Conservation (phyloP, 2,329 filamentous ascomycete genomes). For the Botrytis medusae region DNA sequence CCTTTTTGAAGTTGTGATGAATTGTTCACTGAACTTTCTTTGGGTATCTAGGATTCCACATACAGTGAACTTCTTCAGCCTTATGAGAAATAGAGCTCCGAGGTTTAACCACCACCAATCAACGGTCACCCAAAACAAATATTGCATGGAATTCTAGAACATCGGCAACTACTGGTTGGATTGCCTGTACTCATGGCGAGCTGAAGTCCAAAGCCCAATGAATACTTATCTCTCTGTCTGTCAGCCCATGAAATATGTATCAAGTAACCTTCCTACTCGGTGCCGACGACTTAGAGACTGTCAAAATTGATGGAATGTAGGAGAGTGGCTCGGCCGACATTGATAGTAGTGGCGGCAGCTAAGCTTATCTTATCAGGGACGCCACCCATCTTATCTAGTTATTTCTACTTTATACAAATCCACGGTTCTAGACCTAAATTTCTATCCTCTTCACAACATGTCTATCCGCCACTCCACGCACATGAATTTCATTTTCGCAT, state of each 20-base stretch:
- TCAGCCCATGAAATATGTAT: not conserved
- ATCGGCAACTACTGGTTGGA: not conserved
- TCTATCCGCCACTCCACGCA: not conserved
- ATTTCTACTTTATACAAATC: not conserved
- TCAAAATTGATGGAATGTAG: not conserved
- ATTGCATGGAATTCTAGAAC: not conserved
- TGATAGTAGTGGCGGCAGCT: not conserved
- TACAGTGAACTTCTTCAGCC: slow-evolving; percentile 1
- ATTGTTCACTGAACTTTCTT: not conserved
- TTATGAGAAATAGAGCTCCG: not conserved
- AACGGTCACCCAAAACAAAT: not conserved
- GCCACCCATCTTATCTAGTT: not conserved
- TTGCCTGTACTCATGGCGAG: not conserved
- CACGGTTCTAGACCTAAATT: not conserved
- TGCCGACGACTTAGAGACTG: not conserved
- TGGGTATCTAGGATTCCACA: not conserved
- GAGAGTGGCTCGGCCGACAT: not conserved
- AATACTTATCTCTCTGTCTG: not conserved
- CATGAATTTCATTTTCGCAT: not conserved
- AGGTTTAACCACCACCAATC: slow-evolving; percentile 2
- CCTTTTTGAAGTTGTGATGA: not conserved
- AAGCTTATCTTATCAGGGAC: not conserved
- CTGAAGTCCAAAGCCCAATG: not conserved
- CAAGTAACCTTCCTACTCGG: not conserved
- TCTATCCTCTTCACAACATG: not conserved